Conservation (phyloP, 2,329 filamentous ascomycete species). For the Hypoxylon rubiginosum region DNA sequence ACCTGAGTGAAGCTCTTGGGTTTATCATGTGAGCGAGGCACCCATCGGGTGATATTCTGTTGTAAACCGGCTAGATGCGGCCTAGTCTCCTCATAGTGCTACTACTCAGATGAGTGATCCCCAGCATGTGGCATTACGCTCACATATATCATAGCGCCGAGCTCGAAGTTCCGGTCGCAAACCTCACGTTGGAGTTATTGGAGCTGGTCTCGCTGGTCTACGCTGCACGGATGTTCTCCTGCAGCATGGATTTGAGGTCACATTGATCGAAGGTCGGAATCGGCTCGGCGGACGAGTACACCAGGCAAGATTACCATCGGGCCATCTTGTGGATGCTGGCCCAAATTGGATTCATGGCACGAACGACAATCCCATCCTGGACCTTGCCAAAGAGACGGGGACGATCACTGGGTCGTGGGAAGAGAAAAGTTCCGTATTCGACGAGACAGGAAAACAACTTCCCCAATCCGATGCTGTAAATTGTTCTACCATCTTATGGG, state of each 20-base stretch:
- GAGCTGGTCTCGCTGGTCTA: conserved; percentile 78
- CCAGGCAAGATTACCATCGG: conserved; percentile 63
- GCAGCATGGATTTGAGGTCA: conserved; percentile 74
- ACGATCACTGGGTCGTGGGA: conserved; percentile 66
- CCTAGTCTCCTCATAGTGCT: conserved; percentile 49
- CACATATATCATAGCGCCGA: conserved; percentile 47
- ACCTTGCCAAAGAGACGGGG: conserved; percentile 72
- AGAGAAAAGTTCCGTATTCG: conserved; percentile 66
- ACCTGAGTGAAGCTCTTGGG: conserved; percentile 47
- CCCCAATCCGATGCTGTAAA: conserved; percentile 59
- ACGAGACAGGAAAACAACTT: conserved; percentile 68
- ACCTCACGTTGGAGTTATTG: conserved; percentile 75
- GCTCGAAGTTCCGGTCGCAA: conserved; percentile 48
- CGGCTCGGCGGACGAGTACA: conserved; percentile 75
- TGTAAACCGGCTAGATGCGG: conserved; percentile 46
- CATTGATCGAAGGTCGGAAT: conserved; percentile 76
- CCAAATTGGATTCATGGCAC: conserved; percentile 88
- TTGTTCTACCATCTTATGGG: conserved; percentile 72
- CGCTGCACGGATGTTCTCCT: conserved; percentile 77
- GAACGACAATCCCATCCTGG: conserved; percentile 76
- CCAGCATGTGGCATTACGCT: conserved; percentile 39
- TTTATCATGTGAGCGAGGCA: conserved; percentile 49
- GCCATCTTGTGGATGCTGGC: conserved; percentile 68
- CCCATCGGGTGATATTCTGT: conserved; percentile 45
- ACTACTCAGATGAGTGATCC: conserved; percentile 49